A percentile compares a stretch with the other conserved stretches of the same genome.
Conservation (phyloP, 306 rosid species). For the Dalbergia oliveri region DNA sequence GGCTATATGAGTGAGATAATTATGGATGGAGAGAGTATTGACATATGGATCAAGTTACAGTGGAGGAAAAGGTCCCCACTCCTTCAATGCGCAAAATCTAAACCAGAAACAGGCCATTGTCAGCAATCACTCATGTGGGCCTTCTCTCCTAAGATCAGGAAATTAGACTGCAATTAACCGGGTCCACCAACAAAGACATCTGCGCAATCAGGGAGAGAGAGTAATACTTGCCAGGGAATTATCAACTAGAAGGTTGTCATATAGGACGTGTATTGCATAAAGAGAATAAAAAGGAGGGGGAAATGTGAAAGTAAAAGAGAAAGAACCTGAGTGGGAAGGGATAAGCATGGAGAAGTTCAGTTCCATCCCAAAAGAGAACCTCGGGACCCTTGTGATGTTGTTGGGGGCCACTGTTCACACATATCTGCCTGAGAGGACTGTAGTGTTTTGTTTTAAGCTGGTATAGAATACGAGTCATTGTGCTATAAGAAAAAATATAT, state of each 20-base stretch:
- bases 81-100: constrained; percentile 47
- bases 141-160: constrained; percentile 66
- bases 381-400: constrained; percentile 77
- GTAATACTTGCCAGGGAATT: constrained; percentile 62
- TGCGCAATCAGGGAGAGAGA: constrained; percentile 64
- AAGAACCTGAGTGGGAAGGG: constrained; percentile 50
- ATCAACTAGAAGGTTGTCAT: constrained; percentile 59
- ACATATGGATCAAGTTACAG: constrained; percentile 39
- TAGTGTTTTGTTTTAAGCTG: constrained; percentile 57
- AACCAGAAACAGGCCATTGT: constrained; percentile 55
- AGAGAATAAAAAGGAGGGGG: constrained; percentile 40
- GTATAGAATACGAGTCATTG: constrained; percentile 45
- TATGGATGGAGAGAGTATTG: constrained; percentile 13
- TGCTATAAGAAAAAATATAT: constrained; percentile 22
- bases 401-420: constrained; percentile 71
- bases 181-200: constrained; percentile 75
- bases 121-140: constrained; percentile 75
- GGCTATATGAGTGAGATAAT: constrained; percentile 42
- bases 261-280: constrained; percentile 58
- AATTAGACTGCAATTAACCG: constrained; percentile 65
- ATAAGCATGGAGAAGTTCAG: constrained; percentile 79
- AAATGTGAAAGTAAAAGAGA: constrained; percentile 34
- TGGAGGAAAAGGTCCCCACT: constrained; percentile 45
- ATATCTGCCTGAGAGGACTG: constrained; percentile 52
- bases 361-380: constrained; percentile 64